Evolutionary conservation across 768 basidiomycete genomes (phyloP).

Genomic region (Suillus hirtellus): DNA sequence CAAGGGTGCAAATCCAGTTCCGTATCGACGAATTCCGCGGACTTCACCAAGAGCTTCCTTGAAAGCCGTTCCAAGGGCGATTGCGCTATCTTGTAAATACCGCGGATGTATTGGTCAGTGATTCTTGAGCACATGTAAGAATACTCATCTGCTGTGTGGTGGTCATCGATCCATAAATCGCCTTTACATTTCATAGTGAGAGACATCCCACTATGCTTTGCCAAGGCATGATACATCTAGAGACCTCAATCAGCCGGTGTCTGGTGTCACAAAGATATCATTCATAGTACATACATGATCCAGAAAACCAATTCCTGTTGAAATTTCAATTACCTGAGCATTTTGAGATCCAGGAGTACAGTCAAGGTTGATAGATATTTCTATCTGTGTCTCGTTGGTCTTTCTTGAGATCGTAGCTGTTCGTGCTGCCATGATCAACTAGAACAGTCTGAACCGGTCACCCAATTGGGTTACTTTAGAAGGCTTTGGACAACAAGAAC

Average conservation of each 20-base stretch:
- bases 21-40: constrained; percentile 91
- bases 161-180: constrained; percentile 97
- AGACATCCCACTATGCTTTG: constrained; percentile 95
- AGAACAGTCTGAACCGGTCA: not conserved
- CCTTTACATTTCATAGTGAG: constrained; percentile 89
- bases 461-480: constrained; percentile 1
- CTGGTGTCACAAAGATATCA: not conserved
- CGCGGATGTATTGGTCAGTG: constrained; percentile 9
- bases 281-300: constrained; percentile 91
- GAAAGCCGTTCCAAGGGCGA: constrained; percentile 87
- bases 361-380: constrained; percentile 83
- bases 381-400: constrained; percentile 89
- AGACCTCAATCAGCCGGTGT: constrained; percentile 9
- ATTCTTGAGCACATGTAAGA: constrained; percentile 7
- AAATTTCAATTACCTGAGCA: constrained; percentile 76
- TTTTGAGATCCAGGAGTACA: constrained; percentile 60
- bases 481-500: constrained; percentile 11
- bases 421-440: constrained; percentile 42
- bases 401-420: constrained; percentile 75
- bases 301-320: constrained; percentile 97
- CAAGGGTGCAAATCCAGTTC: constrained; percentile 93
- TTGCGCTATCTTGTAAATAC: constrained; percentile 78
- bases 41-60: constrained; percentile 95
- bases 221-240: constrained; percentile 97
- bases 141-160: constrained; percentile 95